Conservation (phyloP, 176 grass and related monocot species). For the Phoenix roebelenii region DNA sequence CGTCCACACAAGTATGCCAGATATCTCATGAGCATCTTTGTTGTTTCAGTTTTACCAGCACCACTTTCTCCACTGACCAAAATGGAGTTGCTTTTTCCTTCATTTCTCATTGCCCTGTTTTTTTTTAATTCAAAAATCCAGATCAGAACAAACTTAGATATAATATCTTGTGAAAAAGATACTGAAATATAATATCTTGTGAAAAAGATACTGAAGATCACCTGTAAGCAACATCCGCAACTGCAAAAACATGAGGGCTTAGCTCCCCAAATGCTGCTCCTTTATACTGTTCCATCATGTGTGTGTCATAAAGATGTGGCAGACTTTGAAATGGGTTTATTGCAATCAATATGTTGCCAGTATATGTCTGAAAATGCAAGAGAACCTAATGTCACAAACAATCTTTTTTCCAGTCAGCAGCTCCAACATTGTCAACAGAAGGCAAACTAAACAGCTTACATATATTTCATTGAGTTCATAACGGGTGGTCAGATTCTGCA, state of each 20-base stretch:
- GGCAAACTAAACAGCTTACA: slow-evolving; percentile 37
- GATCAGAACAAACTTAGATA: no score
- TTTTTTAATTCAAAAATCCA: slow-evolving; percentile 20
- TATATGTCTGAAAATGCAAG: slow-evolving; percentile 66
- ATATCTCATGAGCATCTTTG: slow-evolving; percentile 24
- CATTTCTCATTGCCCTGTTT: slow-evolving; percentile 22
- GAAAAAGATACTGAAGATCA: slow-evolving; percentile 41
- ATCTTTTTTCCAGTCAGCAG: background rate
- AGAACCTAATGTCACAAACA: slow-evolving; percentile 3
- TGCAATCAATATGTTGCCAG: slow-evolving; percentile 88
- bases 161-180: slow-evolving; percentile 12
- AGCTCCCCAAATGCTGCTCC: slow-evolving; percentile 72
- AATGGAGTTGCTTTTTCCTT: slow-evolving; percentile 22
- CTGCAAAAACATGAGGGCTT: slow-evolving; percentile 83
- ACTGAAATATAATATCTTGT: slow-evolving; percentile 18
- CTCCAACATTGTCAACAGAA: slow-evolving; percentile 9
- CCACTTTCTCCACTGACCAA: slow-evolving; percentile 24
- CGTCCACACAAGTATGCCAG: slow-evolving; percentile 15
- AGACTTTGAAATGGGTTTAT: slow-evolving; percentile 98
- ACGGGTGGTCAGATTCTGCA: slow-evolving; percentile 73
- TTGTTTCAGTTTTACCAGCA: slow-evolving; percentile 22
- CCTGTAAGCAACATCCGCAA: slow-evolving; percentile 93
- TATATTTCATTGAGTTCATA: slow-evolving; percentile 89
- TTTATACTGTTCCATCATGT: slow-evolving; percentile 85
- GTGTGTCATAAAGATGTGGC: slow-evolving; percentile 58